These are phyloP conservation scores for Russula lepida DNA, from an alignment of 768 basidiomycete genomes.

Conservation along the genomic window DNA sequence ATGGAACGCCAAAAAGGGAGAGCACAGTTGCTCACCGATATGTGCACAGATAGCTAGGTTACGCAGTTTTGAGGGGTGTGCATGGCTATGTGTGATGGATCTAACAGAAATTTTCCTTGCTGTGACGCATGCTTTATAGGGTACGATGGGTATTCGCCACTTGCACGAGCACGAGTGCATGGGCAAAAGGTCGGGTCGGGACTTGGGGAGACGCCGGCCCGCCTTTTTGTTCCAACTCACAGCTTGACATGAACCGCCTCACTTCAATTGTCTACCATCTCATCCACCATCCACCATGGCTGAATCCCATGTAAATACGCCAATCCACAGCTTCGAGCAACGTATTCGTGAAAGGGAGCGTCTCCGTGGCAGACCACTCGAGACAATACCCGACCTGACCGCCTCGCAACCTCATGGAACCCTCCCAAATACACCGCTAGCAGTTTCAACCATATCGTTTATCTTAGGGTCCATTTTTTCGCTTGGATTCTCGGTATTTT, in stretches of 20 bases:
- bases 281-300: background rate
- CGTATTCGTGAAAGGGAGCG: constrained; percentile 37
- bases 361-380: constrained; percentile 33
- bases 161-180: constrained; percentile 6
- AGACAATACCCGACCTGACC: constrained; percentile 42
- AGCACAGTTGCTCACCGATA: constrained; percentile 46
- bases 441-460: constrained; percentile 71
- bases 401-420: constrained; percentile 36
- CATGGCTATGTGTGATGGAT: constrained; percentile 22
- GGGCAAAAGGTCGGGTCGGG: background rate
- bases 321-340: constrained; percentile 30
- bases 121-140: background rate
- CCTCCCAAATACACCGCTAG: constrained; percentile 87
- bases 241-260: background rate
- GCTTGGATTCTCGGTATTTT: constrained; percentile 45
- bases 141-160: background rate
- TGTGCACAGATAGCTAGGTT: constrained; percentile 89
- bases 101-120: background rate
- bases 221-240: background rate
- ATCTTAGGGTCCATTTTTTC: constrained; percentile 69
- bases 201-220: background rate
- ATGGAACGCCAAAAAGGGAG: constrained; percentile 6
- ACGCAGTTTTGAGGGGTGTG: constrained; percentile 40
- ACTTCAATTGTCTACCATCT: background rate
- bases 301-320: background rate